Evolutionary conservation across 2,329 filamentous ascomycete species (phyloP).

Genomic region (Aspergillus pseudotamarii): DNA sequence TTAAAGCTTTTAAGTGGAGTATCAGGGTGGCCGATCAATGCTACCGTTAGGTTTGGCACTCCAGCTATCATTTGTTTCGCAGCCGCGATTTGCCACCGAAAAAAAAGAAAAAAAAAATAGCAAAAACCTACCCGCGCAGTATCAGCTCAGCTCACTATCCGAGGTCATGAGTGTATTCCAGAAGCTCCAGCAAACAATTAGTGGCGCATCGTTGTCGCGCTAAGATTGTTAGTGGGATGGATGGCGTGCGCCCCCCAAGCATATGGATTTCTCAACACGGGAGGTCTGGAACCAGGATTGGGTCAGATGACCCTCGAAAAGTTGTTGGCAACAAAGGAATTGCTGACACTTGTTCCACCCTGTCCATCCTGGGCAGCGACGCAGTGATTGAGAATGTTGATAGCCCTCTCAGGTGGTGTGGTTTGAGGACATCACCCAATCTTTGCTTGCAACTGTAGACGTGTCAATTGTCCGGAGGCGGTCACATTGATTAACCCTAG

Average conservation of each 20-base stretch:
- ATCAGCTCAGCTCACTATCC: slow-evolving; percentile 1
- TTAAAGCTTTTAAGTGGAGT: neutral
- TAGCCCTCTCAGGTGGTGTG: neutral
- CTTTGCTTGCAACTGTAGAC: neutral
- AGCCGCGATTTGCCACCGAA: neutral
- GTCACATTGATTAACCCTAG: neutral
- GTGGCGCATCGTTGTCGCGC: neutral
- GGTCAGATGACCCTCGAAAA: neutral
- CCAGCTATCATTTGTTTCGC: neutral
- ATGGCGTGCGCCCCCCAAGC: slow-evolving; percentile 1
- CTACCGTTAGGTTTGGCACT: neutral
- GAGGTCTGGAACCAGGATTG: neutral
- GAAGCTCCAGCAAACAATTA: neutral
- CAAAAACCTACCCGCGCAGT: neutral
- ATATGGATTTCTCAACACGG: neutral
- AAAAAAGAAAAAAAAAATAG: neutral
- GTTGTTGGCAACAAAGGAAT: neutral
- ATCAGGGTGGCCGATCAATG: neutral
- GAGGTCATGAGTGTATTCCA: slow-evolving; percentile 4
- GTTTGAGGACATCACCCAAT: slow-evolving; percentile 2
- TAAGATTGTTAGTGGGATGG: neutral
- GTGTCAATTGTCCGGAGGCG: neutral
- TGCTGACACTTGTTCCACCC: neutral
- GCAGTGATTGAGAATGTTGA: neutral
- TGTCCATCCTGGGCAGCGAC: neutral